Evolutionary conservation across 306 rosid genomes (phyloP).

Genomic region (Acacia melanoxylon): DNA sequence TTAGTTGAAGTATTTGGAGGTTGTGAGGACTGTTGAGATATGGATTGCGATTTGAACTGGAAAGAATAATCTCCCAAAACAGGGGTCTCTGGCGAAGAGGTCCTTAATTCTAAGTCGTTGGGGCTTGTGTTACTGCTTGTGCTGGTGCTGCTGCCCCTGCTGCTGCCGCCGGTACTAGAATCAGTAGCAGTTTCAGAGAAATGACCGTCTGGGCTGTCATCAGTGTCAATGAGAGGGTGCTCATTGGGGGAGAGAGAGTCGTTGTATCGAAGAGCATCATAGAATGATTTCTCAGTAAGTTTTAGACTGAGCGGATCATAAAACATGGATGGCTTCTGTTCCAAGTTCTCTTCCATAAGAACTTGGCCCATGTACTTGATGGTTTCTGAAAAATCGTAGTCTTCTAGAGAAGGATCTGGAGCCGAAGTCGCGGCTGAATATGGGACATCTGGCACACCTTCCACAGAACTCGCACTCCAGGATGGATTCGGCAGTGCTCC

Average conservation of each 20-base stretch:
- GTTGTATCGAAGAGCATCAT: slow-evolving; percentile 49
- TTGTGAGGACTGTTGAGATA: slow-evolving; percentile 30
- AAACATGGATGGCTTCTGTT: slow-evolving; percentile 61
- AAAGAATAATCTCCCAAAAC: slow-evolving; percentile 31
- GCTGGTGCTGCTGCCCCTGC: background rate
- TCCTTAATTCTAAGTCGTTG: slow-evolving; percentile 28
- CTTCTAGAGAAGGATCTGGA: slow-evolving; percentile 34
- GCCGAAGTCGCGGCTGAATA: background rate
- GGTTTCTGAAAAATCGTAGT: slow-evolving; percentile 44
- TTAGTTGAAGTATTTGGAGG: slow-evolving; percentile 28
- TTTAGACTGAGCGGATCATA: slow-evolving; percentile 61
- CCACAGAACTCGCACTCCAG: background rate
- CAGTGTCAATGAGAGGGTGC: slow-evolving; percentile 37
- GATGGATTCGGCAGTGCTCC: background rate
- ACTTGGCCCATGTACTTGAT: slow-evolving; percentile 47
- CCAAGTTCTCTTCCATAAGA: slow-evolving; percentile 76
- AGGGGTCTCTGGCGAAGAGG: slow-evolving; percentile 38
- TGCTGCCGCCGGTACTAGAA: background rate
- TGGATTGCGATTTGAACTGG: slow-evolving; percentile 25
- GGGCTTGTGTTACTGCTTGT: background rate
- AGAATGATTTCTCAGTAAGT: slow-evolving; percentile 66
- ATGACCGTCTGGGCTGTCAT: slow-evolving; percentile 32
- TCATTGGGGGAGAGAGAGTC: slow-evolving; percentile 44
- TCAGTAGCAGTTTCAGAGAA: slow-evolving; percentile 7
- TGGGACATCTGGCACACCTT: background rate